Base-by-base conservation (phyloP, 495 filamentous ascomycete species). In the Cercophora newfieldiana region DNA sequence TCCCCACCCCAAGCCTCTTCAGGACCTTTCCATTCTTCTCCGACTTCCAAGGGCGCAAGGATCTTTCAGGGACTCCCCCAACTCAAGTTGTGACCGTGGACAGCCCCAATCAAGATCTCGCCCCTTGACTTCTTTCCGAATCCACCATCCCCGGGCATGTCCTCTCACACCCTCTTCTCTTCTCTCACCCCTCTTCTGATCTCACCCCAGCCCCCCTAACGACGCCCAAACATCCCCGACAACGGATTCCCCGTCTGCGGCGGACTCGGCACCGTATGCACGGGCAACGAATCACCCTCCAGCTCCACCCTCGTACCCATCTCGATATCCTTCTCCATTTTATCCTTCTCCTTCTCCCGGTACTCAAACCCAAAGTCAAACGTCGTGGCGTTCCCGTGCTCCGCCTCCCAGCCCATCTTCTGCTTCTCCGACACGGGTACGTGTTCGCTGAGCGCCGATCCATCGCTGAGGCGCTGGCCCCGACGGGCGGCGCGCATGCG, bases 361-460 rank as follows among this genome's bases (percentile, higher is more conserved):
- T 47, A 44, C 49, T 63, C 61, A 44, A 66, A 71, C 55, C 70
- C 69, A 70, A 73, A 71, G 24, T 75, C 73, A 31, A 75, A 63
- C 10, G 12, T 44, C 61, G 68, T 63, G 28, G 71, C 66, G 19
- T 73, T 57, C 24, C 54, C 66, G 22, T 75, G 73, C 48, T 69
- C 71, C 66, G 65, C 70, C 66, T 75, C 71, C 53, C 61, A 73
- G 44, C 70, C 71, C 61, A 73, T 48, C 66, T 71, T 71, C 25
- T 66, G 65, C 48, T 59, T 66, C 16, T 71, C 68, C 19, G 48
- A 25, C 1, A 47, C 50, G 2, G 57, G 37, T 8, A 44, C 37
- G 37, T 44, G 37, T 44, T 12, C 30, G 12, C 30, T 33, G 37
- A 44, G 37, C 37, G 2, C 10, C 37, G 37, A 44, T 44, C 37